Evolutionary conservation across 2,329 filamentous ascomycete genomes (phyloP), one percentile per base, ranked within the genome.

Genomic region (Trichophyton rubrum): DNA sequence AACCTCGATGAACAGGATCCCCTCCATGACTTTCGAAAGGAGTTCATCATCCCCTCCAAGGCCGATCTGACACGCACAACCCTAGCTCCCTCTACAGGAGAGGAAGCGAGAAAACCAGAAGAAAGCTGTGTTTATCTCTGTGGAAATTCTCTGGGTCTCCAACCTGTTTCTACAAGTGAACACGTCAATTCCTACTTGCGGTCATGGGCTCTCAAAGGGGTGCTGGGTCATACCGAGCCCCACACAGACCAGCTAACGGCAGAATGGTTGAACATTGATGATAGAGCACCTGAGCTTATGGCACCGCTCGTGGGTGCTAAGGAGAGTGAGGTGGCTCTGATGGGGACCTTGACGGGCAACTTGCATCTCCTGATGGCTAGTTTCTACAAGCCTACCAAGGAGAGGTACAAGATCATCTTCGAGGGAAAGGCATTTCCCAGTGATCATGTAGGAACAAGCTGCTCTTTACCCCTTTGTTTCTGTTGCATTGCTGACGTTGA

Each of bases 391-490:
- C 89, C 89, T 0, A 86, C 80, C 0, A 73, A 76, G 55, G 76
- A 81, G 69, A 79, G 74, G 43, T 86, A 87, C 75, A 93, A 92
- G 76, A 87, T 95, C 64, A 87, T 95, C 59, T 79, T 92, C n/a
- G 90, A 96, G 72, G 89, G 88, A 73, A 90, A 90, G 69, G 89
- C 90, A 0, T 96, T 96, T 66, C 91, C 90, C 0, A 91, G 87
- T 71, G 90, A 96, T 69, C 86, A 89, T 72, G 85, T 85, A 55
- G 11, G 45, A 13, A 51, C 24, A 11, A 38, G 2, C 11, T 78
- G 66, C 80, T 69, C 51, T 30, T 22, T 40, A 15, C 22, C 2
- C 30, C 20, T 24, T 40, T 41, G 22, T 15, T 24, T 3, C n/a
- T 43, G 24, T 24, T 41, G 3, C 33, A 3, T 15, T 57, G 55